Evolutionary conservation across 2,329 filamentous ascomycete genomes (phyloP), one percentile per base, ranked within the genome.

Genomic region (Diaporthe vexans): DNA sequence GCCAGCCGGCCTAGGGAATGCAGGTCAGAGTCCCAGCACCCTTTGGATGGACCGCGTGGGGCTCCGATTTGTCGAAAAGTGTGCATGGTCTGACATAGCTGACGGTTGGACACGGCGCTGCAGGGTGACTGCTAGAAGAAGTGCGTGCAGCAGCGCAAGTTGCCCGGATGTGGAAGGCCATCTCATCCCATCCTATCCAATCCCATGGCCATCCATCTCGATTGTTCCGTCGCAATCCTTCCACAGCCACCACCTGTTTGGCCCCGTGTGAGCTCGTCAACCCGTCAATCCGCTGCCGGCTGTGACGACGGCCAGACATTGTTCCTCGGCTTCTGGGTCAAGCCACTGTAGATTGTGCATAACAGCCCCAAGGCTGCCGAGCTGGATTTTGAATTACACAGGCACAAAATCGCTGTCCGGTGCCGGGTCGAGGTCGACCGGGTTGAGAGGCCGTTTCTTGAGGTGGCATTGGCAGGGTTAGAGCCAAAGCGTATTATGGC

Each of bases 111-210:
- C 51, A 72, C 33, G 37, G 43, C 35, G 70, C 69, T 72, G 70
- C 70, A 72, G 46, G 70, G 70, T 63, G 59, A 72, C 70, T 72
- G 57, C 70, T 72, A 58, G 59, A 51, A 40, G 40, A 43, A 72
- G 46, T 54, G 57, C 70, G 63, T 68, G 63, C 63, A 68, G 63
- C 63, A 72, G 43, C 33, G 43, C 40, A 52, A 52, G 29, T 72
- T 43, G 70, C 70, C 70, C 57, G 24, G 51, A 61, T n/a, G n/a
- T 40, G 43, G 57, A 72, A 72, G 70, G 46, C 33, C 33, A 65
- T 35, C 26, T 40, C 43, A 65, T 48, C 26, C 59, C 54, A 67
- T 52, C 46, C 61, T 40, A 33, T n/a, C 35, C 58, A 24, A 29
- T 29, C 6, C 58, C 58, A 63, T 56, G 26, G 15, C 52, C 54